phyloP scores from a whole-genome alignment of 495 filamentous ascomycete species.

The Alectoria sarmentosa region DNA sequence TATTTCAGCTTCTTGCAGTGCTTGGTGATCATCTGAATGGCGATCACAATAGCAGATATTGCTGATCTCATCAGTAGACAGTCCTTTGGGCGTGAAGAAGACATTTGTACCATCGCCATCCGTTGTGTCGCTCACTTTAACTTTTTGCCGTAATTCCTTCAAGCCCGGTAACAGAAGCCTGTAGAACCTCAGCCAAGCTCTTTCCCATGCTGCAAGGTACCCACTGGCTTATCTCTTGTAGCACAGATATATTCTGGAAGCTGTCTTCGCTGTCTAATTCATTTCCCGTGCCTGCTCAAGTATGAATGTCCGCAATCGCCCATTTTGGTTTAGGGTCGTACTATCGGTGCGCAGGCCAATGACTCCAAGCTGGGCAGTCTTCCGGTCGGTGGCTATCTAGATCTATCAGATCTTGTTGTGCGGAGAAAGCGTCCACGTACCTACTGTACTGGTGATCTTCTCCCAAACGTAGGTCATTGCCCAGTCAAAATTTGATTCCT shows the following conservation, averaged over 20 bases:
- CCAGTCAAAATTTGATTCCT: slow-evolving; percentile 78
- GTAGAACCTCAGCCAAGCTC: slow-evolving; percentile 10
- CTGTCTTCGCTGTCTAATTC: slow-evolving; percentile 52
- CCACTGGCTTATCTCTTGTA: slow-evolving; percentile 64
- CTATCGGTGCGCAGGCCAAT: slow-evolving; percentile 76
- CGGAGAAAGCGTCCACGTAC: slow-evolving; percentile 12
- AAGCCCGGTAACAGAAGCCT: slow-evolving; percentile 66
- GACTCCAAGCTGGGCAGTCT: slow-evolving; percentile 73
- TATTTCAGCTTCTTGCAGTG: slow-evolving; percentile 89
- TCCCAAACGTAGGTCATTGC: slow-evolving; percentile 95
- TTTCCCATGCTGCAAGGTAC: slow-evolving; percentile 7
- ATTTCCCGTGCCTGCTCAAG: slow-evolving; percentile 55
- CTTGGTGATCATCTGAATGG: slow-evolving; percentile 74
- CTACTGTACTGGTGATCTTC: slow-evolving; percentile 73
- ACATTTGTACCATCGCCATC: slow-evolving; percentile 58
- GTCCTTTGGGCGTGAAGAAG: neutral
- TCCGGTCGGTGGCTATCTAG: slow-evolving; percentile 73
- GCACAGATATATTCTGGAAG: slow-evolving; percentile 70
- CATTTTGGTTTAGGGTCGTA: slow-evolving; percentile 27
- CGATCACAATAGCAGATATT: slow-evolving; percentile 78
- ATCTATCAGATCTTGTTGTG: slow-evolving; percentile 14
- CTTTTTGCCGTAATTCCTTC: slow-evolving; percentile 49
- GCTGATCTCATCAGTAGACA: slow-evolving; percentile 34
- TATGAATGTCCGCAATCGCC: slow-evolving; percentile 20
- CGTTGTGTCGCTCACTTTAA: slow-evolving; percentile 62